Evolutionary conservation across 305 asterid species (phyloP).

Genomic region (Fraxinus albicans): DNA sequence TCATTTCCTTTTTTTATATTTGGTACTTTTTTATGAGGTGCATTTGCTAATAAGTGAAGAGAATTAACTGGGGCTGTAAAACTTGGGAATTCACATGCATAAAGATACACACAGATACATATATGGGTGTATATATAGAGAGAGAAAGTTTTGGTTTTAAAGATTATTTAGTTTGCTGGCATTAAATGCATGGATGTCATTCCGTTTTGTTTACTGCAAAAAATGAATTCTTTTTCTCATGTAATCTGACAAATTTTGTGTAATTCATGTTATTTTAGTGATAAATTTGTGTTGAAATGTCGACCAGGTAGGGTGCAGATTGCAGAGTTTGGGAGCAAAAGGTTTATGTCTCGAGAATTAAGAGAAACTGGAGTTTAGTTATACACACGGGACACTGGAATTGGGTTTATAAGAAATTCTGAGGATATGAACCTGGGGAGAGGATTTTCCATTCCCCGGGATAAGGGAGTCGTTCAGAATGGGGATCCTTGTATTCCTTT

Average conservation of each 20-base stretch:
- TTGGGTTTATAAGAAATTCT: conserved; percentile 14
- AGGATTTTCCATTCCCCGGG: conserved; percentile 42
- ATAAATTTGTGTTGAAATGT: not conserved
- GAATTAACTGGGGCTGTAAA: conserved; percentile 26
- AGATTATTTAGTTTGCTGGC: conserved; percentile 32
- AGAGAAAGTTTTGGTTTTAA: conserved; percentile 19
- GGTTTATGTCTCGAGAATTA: not conserved
- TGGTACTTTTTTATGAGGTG: conserved; percentile 27
- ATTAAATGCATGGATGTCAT: conserved; percentile 37
- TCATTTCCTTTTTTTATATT: conserved; percentile 19
- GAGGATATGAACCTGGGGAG: conserved; percentile 59
- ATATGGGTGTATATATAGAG: conserved; percentile 7
- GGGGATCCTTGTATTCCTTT: conserved; percentile 49
- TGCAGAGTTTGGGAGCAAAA: conserved; percentile 2
- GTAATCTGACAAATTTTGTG: conserved; percentile 22
- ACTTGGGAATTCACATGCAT: conserved; percentile 24
- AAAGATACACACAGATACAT: not conserved
- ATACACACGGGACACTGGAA: not conserved
- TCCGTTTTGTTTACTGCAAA: conserved; percentile 20
- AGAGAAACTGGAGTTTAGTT: not conserved
- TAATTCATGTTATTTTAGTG: not conserved
- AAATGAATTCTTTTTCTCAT: conserved; percentile 32
- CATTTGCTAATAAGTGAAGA: conserved; percentile 22
- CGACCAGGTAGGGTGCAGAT: conserved; percentile 5
- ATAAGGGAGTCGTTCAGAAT: conserved; percentile 35